Conservation (phyloP, 352 stramenopile species). For the Pythium utonaiense region DNA sequence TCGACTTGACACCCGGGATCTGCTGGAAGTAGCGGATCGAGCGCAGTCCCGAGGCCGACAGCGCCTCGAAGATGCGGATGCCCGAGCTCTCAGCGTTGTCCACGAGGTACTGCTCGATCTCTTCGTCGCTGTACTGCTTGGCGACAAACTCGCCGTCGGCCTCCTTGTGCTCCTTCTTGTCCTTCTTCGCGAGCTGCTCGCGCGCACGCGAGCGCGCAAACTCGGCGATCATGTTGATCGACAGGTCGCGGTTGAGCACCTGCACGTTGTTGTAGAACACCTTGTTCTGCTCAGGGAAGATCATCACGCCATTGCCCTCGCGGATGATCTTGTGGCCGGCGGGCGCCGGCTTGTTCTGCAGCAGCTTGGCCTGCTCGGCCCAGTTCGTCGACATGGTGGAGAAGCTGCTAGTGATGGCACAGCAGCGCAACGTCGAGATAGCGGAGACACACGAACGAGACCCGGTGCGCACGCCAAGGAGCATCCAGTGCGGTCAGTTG, state of each 20-base stretch:
- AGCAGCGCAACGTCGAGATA: neutral
- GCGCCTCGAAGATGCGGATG: constrained; percentile 97
- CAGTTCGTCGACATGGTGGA: constrained; percentile 40
- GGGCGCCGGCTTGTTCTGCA: constrained; percentile 60
- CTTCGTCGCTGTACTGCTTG: constrained; percentile 55
- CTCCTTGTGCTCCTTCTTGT: constrained; percentile 55
- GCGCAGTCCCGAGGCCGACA: constrained; percentile 97
- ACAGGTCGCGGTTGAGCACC: constrained; percentile 99
- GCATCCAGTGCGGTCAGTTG: constrained; percentile 12
- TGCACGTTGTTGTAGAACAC: constrained; percentile 94
- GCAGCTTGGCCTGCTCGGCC: constrained; percentile 49
- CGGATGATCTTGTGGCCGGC: constrained; percentile 85
- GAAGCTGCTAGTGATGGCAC: constrained; percentile 22
- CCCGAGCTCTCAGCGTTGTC: constrained; percentile 75
- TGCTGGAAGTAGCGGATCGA: constrained; percentile 99
- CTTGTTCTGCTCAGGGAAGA: constrained; percentile 88
- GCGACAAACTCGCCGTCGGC: constrained; percentile 41
- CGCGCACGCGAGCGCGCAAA: constrained; percentile 90
- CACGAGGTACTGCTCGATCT: constrained; percentile 67
- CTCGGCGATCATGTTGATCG: constrained; percentile 96
- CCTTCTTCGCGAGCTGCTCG: constrained; percentile 73
- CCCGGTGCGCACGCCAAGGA: constrained; percentile 8
- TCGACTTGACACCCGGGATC: constrained; percentile 95
- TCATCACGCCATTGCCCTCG: constrained; percentile 88
- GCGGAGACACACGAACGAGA: neutral